Evolutionary conservation across 441 rosid genomes (phyloP), one percentile per base, ranked within the genome.

Genomic region (Jatropha podagrica): DNA sequence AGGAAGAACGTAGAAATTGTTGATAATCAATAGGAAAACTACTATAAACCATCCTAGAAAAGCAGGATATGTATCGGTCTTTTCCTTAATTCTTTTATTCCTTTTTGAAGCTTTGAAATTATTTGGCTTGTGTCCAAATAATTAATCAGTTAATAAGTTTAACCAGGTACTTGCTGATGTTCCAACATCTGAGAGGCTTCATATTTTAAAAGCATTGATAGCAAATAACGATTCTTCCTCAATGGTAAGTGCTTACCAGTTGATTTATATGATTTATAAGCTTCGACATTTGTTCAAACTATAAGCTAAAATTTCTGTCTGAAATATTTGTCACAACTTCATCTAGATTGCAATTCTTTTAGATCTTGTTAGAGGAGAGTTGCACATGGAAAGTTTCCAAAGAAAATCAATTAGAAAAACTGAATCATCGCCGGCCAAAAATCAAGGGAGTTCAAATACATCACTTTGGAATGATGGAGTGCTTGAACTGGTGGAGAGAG

Each of bases 291-390:
- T 54, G 44, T 56, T 51, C 65, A 71, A 52, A 13, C 40, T 37
- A 10, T 42, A 42, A 46, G 60, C 41, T 32, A 46, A 69, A 52
- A 15, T 65, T 74, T 55, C 2, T 49, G 65, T 38, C 70, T 76
- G 51, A 76, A 51, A 44, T 56, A 54, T 37, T 54, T 75, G 18
- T 77, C 74, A 52, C 72, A 74, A 81, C 72, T 76, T 55, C 68
- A 54, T 79, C 78, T 76, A 92, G 99, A 84, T 78, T 79, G 98
- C 95, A n/a, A 85, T 95, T 72, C 95, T 95, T 82, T 79, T 93
- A 61, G 99, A 90, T 87, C 84, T 86, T 52, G 80, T 87, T 71
- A 88, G 93, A 86, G 81, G 88, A 69, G 86, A 84, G 72, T 76
- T 89, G 79, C 80, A 71, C 38, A 76, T n/a, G 77, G 91, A 84